These are phyloP conservation scores for Fusarium tuaranense DNA, from an alignment of 2,329 filamentous ascomycete species.

Conservation along the genomic window DNA sequence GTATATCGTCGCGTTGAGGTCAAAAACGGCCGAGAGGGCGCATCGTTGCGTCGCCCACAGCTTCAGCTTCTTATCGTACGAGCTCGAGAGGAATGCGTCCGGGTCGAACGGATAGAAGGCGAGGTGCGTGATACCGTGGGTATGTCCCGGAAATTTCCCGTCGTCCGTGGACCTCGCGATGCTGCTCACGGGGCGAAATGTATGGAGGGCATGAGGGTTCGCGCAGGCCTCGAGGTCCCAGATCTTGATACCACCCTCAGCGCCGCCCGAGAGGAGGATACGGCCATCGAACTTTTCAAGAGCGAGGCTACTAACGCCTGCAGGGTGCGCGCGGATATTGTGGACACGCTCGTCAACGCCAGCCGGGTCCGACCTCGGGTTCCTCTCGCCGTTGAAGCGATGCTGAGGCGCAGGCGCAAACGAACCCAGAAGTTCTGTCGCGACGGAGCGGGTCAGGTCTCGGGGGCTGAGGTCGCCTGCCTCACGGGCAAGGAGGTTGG, in stretches of 20 bases:
- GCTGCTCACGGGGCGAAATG: slow-evolving; percentile 65
- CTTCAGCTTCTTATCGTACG: slow-evolving; percentile 82
- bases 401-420: slow-evolving; percentile 75
- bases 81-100: slow-evolving; percentile 79
- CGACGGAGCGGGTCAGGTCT: slow-evolving; percentile 74
- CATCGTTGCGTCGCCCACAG: slow-evolving; percentile 77
- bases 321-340: slow-evolving; percentile 74
- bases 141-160: slow-evolving; percentile 59
- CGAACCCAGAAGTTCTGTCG: slow-evolving; percentile 74
- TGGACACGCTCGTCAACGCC: slow-evolving; percentile 47
- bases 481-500: slow-evolving; percentile 80
- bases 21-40: slow-evolving; percentile 72
- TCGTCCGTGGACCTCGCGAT: slow-evolving; percentile 57
- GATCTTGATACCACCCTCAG: slow-evolving; percentile 84
- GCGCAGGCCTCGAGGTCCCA: slow-evolving; percentile 83
- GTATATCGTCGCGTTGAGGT: slow-evolving; percentile 76
- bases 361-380: slow-evolving; percentile 21
- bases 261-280: slow-evolving; percentile 85
- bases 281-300: slow-evolving; percentile 84
- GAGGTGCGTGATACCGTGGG: slow-evolving; percentile 79
- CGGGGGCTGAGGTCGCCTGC: slow-evolving; percentile 74
- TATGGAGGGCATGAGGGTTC: slow-evolving; percentile 58
- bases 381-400: slow-evolving; percentile 72
- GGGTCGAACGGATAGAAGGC: slow-evolving; percentile 84
- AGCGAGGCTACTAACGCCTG: slow-evolving; percentile 82